Evolutionary conservation across 805 yeast genomes (phyloP), one percentile per base, ranked within the genome.

Genomic region (Candida hungchunana): DNA sequence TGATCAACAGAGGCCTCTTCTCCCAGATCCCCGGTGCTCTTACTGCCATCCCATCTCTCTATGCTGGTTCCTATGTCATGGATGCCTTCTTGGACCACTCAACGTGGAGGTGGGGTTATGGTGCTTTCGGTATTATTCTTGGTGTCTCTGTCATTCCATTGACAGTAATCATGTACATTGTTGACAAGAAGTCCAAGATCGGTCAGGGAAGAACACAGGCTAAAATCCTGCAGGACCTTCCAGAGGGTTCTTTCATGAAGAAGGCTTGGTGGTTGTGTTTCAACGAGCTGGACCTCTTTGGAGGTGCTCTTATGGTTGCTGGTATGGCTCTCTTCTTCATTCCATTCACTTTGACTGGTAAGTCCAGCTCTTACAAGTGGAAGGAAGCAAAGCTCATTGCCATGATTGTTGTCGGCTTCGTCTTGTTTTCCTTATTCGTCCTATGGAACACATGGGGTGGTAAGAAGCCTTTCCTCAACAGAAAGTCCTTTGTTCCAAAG

Each of bases 91-190:
- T 68, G 18, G 52, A 55, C 4, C 50, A 51, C 26, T 44, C 54
- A 12, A 58, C 64, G 10, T 73, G 77, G 77, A 62, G 73, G 52
- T 64, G 71, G 69, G 77, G 71, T 9, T 68, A 62, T 47, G 73
- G 73, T 28, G 50, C 68, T 22, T 71, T 67, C 55, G 64, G 68
- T 7, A 60, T 70, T 28, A 60, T 71, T 21, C 36, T 48, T 28
- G 50, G 47, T 30, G 46, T 39, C n/a, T 41, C 50, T 10, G 48
- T 41, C 13, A 31, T 47, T 24, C 53, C 54, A 18, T 40, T 54
- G 16, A 44, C 54, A 10, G 23, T 39, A 3, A 18, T 46, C 18
- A 55, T 56, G 61, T 39, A 43, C n/a, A 29, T 40, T 17, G 36
- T 52, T 21, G 59, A 56, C 28, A 41, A 32, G 24, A 43, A 36